These are phyloP conservation scores for Aspergillus flavus DNA, from an alignment of 2,329 filamentous ascomycete genomes.

Conservation along the genomic window DNA sequence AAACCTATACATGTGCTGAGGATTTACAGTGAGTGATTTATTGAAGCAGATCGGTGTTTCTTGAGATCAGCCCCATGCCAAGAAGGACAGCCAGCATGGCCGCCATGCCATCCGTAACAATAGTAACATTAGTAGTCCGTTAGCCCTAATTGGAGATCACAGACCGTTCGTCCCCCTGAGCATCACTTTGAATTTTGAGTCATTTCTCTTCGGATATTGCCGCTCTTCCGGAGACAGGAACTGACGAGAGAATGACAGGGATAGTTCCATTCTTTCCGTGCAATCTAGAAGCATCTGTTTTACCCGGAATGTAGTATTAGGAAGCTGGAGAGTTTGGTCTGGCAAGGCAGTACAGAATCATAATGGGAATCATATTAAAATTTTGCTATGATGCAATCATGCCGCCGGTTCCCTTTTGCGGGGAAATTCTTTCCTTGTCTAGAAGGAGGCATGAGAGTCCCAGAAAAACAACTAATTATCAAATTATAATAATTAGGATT, in stretches of 20 bases:
- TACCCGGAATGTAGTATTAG: neutral
- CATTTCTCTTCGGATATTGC: conserved; percentile 3
- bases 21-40: neutral
- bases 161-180: neutral
- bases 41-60: neutral
- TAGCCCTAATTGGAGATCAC: neutral
- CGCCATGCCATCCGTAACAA: neutral
- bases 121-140: neutral
- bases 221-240: neutral
- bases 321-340: neutral
- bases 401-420: conserved; percentile 10
- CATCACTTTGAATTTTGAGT: neutral
- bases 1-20: too few relatives aligned
- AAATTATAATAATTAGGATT: neutral
- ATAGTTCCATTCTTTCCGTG: neutral
- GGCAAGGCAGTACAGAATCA: neutral
- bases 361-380: neutral
- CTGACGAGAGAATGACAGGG: neutral
- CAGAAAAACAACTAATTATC: neutral
- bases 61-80: neutral
- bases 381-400: conserved; percentile 19
- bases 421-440: conserved; percentile 6
- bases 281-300: neutral
- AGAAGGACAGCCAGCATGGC: conserved; percentile 1
- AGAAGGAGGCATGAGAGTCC: neutral